phyloP scores from a whole-genome alignment of 306 rosid species.

The Rosa persica region DNA sequence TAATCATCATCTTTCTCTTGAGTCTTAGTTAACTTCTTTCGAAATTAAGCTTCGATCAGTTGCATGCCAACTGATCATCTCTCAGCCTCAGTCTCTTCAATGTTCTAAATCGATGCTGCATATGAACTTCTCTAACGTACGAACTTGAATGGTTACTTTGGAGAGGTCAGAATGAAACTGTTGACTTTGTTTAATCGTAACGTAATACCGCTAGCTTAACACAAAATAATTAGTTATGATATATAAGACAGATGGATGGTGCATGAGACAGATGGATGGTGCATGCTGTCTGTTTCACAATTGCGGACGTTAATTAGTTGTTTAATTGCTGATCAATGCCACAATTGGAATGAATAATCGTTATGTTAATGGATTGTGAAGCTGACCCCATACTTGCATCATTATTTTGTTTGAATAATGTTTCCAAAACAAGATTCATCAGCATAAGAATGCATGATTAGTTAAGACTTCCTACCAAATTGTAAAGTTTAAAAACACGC shows the following conservation, averaged over 20 bases:
- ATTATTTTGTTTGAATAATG: conserved; percentile 7
- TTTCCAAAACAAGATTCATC: not conserved
- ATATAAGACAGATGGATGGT: not conserved
- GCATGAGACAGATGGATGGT: not conserved
- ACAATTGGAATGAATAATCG: not conserved
- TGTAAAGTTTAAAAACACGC: no score
- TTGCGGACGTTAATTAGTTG: not conserved
- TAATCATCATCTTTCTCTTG: not conserved
- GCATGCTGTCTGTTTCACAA: conserved; percentile 24
- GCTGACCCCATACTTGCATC: conserved; percentile 21
- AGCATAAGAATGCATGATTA: not conserved
- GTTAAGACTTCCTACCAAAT: not conserved
- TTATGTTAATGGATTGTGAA: conserved; percentile 19
- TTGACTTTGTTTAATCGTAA: not conserved
- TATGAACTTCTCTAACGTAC: not conserved
- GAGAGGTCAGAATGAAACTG: not conserved
- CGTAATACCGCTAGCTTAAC: not conserved
- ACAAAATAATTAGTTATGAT: not conserved
- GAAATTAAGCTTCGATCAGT: conserved; percentile 1
- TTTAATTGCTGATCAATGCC: conserved; percentile 1
- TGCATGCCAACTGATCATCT: no score
- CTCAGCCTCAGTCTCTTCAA: not conserved
- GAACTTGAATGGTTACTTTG: not conserved
- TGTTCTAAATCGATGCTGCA: not conserved
- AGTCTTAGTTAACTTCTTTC: not conserved